Percentiles rank a stretch among this genome's conserved stretches.
phyloP scores from a whole-genome alignment of 306 rosid genomes.

The peach (Prunus persica) region Prunus_persica_NCBIv2 NC_034011.1:22048001-22048500 shows the following conservation, averaged over 20 bases:
- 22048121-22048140: not conserved
- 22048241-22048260: not conserved
- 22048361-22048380: not conserved
- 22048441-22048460: too few relatives aligned
- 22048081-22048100: not conserved
- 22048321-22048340: too few relatives aligned
- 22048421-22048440: not conserved
- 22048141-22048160: not conserved
- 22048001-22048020: not conserved
- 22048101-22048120: not conserved
- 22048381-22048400: not conserved
- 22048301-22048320: not conserved
- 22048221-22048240: not conserved
- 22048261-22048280: not conserved
- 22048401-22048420: not conserved
- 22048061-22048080: not conserved
- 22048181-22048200: not conserved
- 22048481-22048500: too few relatives aligned
- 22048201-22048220: not conserved
- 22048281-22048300: not conserved
- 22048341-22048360: too few relatives aligned
- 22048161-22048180: conserved; percentile 4
- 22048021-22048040: not conserved
- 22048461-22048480: too few relatives aligned
- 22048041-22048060: not conserved